Evolutionary conservation across 2,329 filamentous ascomycete species (phyloP).

Genomic region (Exophiala sp.): DNA sequence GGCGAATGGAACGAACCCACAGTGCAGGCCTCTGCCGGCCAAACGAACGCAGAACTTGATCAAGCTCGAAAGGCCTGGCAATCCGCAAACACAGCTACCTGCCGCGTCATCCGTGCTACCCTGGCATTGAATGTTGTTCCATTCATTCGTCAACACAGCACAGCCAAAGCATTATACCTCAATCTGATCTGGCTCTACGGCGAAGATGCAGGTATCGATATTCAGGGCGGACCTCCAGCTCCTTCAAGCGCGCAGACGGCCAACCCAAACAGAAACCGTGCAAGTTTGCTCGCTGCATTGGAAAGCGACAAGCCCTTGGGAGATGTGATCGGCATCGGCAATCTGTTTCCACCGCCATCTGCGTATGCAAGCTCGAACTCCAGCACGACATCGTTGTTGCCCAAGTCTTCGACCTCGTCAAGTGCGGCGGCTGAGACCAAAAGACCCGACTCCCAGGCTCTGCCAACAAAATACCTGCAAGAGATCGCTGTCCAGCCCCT

Average conservation of each 20-base stretch:
- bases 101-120: slow-evolving; percentile 21
- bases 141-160: slow-evolving; percentile 18
- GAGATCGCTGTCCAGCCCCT: neutral
- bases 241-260: neutral
- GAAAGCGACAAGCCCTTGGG: neutral
- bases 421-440: neutral
- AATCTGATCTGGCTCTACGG: slow-evolving; percentile 24
- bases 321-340: neutral
- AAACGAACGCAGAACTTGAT: neutral
- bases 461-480: neutral
- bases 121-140: slow-evolving; percentile 17
- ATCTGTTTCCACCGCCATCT: neutral
- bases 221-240: slow-evolving; percentile 13
- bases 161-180: slow-evolving; percentile 18
- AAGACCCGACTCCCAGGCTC: neutral
- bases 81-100: slow-evolving; percentile 11
- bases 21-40: neutral
- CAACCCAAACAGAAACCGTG: slow-evolving; percentile 7
- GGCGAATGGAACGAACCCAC: slow-evolving; percentile 17
- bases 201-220: slow-evolving; percentile 18
- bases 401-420: neutral
- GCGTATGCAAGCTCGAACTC: neutral
- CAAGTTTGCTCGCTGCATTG: slow-evolving; percentile 11
- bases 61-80: slow-evolving; percentile 16
- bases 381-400: neutral